Conservation (phyloP, 805 yeast species). For the Saccharomycopsis capsularis region DNA sequence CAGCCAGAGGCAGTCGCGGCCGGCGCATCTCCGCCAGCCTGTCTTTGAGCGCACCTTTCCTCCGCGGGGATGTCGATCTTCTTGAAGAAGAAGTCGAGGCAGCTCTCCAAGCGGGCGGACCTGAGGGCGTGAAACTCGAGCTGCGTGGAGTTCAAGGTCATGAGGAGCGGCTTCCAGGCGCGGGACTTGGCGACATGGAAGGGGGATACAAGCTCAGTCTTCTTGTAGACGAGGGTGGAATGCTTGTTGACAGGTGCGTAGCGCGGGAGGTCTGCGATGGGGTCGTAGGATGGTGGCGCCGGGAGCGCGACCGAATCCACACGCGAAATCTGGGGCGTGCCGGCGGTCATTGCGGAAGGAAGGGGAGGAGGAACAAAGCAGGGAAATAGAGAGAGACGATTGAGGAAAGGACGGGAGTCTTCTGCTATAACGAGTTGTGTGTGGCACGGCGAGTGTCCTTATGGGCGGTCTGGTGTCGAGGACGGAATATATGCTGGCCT, state of each 20-base stretch:
- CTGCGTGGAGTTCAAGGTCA: slow-evolving; percentile 15
- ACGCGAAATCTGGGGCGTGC: no score
- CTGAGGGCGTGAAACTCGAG: slow-evolving; percentile 8
- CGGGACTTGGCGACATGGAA: slow-evolving; percentile 3
- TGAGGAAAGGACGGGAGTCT: no score
- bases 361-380: no score
- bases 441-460: no score
- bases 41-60: background rate
- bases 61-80: slow-evolving; percentile 1
- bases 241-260: background rate
- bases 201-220: slow-evolving; percentile 8
- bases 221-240: slow-evolving; percentile 7
- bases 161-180: slow-evolving; percentile 12
- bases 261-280: slow-evolving; percentile 6
- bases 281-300: no score
- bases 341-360: no score
- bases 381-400: no score
- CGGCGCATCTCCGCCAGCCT: background rate
- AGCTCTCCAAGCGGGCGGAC: background rate
- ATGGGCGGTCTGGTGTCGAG: no score
- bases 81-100: slow-evolving; percentile 6
- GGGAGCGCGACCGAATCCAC: no score
- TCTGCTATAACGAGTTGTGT: no score
- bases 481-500: no score
- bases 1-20: background rate